These are phyloP conservation scores for Rutstroemia sp. DNA, from an alignment of 2,329 filamentous ascomycete genomes.

Conservation along the genomic window DNA sequence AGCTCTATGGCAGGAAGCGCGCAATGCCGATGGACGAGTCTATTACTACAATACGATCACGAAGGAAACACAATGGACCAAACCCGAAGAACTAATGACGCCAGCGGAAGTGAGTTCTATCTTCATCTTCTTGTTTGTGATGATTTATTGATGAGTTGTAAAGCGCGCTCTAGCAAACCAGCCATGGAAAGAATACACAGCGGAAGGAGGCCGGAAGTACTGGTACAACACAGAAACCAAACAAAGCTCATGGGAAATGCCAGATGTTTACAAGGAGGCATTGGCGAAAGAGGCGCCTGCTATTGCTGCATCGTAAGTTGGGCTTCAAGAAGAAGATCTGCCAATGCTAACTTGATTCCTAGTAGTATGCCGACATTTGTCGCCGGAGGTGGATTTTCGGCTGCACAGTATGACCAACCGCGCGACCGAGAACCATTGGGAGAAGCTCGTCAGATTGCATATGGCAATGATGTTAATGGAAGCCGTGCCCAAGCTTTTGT, in stretches of 20 bases:
- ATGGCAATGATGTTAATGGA: constrained; percentile 43
- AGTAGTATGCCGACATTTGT: constrained; percentile 34
- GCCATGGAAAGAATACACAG: constrained; percentile 89
- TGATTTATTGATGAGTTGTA: constrained; percentile 10
- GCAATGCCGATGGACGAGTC: constrained; percentile 69
- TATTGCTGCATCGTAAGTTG: constrained; percentile 37
- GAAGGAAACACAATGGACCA: constrained; percentile 88
- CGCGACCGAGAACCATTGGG: constrained; percentile 36
- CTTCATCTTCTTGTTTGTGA: constrained; percentile 15
- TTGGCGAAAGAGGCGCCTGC: constrained; percentile 50
- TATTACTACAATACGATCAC: constrained; percentile 90
- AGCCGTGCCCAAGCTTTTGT: constrained; percentile 50
- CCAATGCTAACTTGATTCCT: constrained; percentile 9
- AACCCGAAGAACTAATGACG: constrained; percentile 84
- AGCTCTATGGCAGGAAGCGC: constrained; percentile 71
- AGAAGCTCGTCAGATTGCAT: constrained; percentile 52
- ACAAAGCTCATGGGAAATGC: constrained; percentile 92
- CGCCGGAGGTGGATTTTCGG: constrained; percentile 34
- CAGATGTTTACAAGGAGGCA: constrained; percentile 70
- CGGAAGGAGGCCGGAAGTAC: constrained; percentile 82
- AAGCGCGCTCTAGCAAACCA: constrained; percentile 74
- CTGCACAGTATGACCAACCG: constrained; percentile 27
- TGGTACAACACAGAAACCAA: constrained; percentile 93
- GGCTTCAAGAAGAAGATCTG: background rate
- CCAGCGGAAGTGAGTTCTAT: constrained; percentile 59